Conservation (phyloP, 345 rosid species). For the Arabidopsis suecica region DNA sequence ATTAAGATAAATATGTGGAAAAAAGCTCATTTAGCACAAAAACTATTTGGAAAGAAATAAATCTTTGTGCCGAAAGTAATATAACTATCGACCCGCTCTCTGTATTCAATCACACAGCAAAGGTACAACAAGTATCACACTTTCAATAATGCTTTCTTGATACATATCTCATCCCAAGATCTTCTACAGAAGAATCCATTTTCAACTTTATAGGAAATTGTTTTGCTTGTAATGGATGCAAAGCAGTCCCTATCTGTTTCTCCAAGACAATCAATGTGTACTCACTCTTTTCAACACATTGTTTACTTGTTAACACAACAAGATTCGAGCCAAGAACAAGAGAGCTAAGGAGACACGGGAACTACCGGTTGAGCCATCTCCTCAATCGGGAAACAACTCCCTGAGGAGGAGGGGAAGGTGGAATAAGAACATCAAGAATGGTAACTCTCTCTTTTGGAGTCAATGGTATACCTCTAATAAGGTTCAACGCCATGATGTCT, state of each 20-base stretch:
- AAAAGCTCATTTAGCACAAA: constrained; percentile 1
- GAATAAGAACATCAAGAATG: constrained; percentile 85
- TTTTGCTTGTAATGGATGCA: constrained; percentile 1
- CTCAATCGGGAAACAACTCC: constrained; percentile 61
- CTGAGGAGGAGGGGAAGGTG: constrained; percentile 65
- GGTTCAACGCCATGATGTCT: constrained; percentile 86
- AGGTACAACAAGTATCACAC: constrained; percentile 10
- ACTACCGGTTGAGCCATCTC: constrained; percentile 46
- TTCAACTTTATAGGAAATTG: constrained; percentile 19
- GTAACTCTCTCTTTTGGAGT: constrained; percentile 87
- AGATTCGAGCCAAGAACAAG: constrained; percentile 17
- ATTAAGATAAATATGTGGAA: neutral
- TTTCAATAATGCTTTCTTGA: constrained; percentile 11
- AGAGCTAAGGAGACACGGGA: constrained; percentile 6
- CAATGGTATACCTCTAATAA: constrained; percentile 79
- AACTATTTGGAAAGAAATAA: neutral
- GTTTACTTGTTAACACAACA: constrained; percentile 1
- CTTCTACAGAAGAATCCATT: constrained; percentile 3
- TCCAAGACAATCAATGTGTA: constrained; percentile 5
- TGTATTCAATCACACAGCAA: neutral
- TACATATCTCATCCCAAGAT: neutral
- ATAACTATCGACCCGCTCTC: neutral
- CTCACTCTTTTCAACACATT: constrained; percentile 12
- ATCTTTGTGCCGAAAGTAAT: neutral
- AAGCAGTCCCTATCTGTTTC: constrained; percentile 1